These are phyloP conservation scores for Chloroidium sp. DNA, from an alignment of 163 green algal genomes.

Conservation along the genomic window DNA sequence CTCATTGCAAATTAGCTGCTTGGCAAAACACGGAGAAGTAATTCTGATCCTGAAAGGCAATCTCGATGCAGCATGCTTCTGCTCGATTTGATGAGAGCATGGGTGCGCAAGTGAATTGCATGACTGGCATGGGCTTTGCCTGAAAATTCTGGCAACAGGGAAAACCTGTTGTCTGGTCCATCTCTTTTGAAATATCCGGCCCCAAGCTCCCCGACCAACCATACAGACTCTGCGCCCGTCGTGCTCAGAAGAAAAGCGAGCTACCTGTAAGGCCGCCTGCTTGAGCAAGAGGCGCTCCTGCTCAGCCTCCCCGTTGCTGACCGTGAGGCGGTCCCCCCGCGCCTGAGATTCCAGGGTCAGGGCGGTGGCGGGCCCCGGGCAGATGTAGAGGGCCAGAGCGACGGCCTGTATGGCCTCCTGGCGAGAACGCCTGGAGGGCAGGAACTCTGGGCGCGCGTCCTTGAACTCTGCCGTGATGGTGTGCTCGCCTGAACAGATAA, in stretches of 20 bases:
- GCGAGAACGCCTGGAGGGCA: neutral
- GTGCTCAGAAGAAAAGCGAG: neutral
- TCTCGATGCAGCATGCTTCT: too few species aligned
- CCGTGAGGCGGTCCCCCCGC: conserved; percentile 26
- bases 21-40: too few species aligned
- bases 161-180: too few species aligned
- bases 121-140: too few species aligned
- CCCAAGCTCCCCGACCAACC: too few species aligned
- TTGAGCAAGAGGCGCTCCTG: conserved; percentile 37
- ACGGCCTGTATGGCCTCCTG: neutral
- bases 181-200: too few species aligned
- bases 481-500: conserved; percentile 34
- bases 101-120: too few species aligned
- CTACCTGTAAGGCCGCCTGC: conserved; percentile 31
- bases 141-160: too few species aligned
- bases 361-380: conserved; percentile 15
- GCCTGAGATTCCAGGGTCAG: conserved; percentile 20
- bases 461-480: conserved; percentile 45
- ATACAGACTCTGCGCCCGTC: too few species aligned
- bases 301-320: conserved; percentile 41
- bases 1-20: too few species aligned
- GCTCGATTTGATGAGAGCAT: too few species aligned
- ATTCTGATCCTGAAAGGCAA: too few species aligned
- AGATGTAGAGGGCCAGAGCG: conserved; percentile 4
- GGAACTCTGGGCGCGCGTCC: conserved; percentile 32